Base-by-base conservation (phyloP, 2,329 filamentous ascomycete genomes). In the Xylaria hypoxylon region DNA sequence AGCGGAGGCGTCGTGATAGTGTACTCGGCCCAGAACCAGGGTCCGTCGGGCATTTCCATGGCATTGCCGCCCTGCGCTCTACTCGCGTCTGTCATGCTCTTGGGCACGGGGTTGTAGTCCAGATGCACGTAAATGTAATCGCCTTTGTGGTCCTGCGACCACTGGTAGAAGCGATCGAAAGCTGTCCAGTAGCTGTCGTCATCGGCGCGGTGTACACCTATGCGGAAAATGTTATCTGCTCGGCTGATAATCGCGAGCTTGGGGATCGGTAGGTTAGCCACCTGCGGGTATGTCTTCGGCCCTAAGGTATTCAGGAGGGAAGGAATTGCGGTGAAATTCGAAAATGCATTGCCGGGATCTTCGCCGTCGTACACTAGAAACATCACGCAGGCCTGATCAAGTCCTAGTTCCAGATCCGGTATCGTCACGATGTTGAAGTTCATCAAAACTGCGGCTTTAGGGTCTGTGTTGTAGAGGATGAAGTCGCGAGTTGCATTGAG, bases 11-110 rank as follows among this genome's bases (percentile, higher is more conserved):
- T 63, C 4, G 60, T 59, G 19, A 67, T 51, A 0, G 65, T 67
- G 61, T 67, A 67, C 50, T 64, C 65, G 45, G 65, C 65, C 65
- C 60, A 67, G 44, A 67, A 67, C 65, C 64, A 67, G 1, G 65
- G 65, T 1, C 65, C 65, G 38, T 64, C 65, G 2, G 65, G 65
- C 60, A 67, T 67, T 11, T 64, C 50, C 65, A 64, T 67, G 26
- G 65, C 65, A 13, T 67, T 67, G 1, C 56, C 56, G 19, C 65
- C 61, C 11, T 67, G 65, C 31, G 56, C 56, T 13, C n/a, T 45
- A 38, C 65, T 67, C 26, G 65, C 65, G 38, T 67, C 65, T 15
- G 65, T 67, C 51, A 67, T 28, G 24, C 56, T 67, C 22, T 53
- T 45, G 10, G 53, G 53, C 3, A 67, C 65, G 3, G 65, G 65